Conservation (phyloP, 345 rosid genomes). For the Camelina hispida region DNA sequence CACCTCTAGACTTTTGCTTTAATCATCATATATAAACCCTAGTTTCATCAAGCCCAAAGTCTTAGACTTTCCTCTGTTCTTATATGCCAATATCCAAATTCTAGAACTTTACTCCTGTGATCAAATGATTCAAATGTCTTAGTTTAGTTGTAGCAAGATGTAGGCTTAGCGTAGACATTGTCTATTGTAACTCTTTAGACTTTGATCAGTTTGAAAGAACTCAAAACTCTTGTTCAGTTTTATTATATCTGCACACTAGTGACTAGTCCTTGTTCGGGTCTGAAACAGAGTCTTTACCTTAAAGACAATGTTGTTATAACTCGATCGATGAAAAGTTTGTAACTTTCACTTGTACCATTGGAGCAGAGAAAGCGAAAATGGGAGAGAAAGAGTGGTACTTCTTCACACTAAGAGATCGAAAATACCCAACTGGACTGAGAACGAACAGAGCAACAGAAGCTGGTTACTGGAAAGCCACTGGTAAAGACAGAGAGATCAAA, state of each 20-base stretch:
- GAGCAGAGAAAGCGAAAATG: slow-evolving; percentile 85
- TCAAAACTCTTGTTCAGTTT: background rate
- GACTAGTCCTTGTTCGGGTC: slow-evolving; percentile 13
- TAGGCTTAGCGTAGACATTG: background rate
- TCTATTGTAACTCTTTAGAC: background rate
- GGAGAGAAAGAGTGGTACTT: slow-evolving; percentile 99
- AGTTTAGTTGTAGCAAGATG: background rate
- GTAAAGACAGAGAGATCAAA: slow-evolving; percentile 86
- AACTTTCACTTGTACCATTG: background rate
- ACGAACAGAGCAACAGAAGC: slow-evolving; percentile 97
- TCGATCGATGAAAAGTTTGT: background rate
- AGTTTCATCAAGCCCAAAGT: background rate
- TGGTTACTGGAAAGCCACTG: slow-evolving; percentile 98
- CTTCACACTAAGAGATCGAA: slow-evolving; percentile 79
- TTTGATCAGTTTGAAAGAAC: background rate
- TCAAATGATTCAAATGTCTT: background rate
- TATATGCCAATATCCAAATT: background rate
- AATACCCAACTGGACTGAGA: slow-evolving; percentile 94
- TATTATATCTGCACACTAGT: no score
- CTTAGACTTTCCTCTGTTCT: slow-evolving; percentile 10
- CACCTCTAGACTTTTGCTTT: background rate
- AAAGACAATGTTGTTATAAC: background rate
- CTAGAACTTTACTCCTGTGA: background rate
- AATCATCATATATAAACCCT: slow-evolving; percentile 1
- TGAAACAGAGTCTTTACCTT: background rate